Base-by-base conservation (phyloP, 2,329 filamentous ascomycete species). In the Lasiodiplodia theobromae region DNA sequence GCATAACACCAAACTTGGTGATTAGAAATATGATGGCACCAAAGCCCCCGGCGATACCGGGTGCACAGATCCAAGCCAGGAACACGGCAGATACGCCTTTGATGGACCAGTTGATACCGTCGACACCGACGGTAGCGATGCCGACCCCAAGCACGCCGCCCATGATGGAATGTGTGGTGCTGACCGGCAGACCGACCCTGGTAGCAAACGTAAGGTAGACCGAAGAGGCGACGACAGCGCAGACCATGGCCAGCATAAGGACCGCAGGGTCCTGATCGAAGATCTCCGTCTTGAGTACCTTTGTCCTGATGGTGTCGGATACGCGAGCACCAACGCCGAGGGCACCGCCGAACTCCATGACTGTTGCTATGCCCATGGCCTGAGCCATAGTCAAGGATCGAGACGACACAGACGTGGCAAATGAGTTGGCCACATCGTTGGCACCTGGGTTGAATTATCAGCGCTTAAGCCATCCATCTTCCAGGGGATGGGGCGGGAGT, bases 11-110 rank as follows among this genome's bases (percentile, higher is more conserved):
- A 71, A 86, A 87, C 73, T 89, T 89, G 67, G 86, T 88, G 72
- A 86, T 77, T 49, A 82, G 73, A 79, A 89, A 89, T 75, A 89
- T 82, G 74, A 83, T 78, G 53, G 87, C 80, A 67, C 77, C 86
- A 65, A 89, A 89, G 68, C 71, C 66, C 25, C 80, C 88, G 0
- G 88, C 78, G 16, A 89, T 81, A 66, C 83, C 82, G 1, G 88
- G 88, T 2, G 88, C 87, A 70, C 89, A 87, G 71, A 85, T 82
- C 87, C 87, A 88, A 12, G 86, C 87, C 18, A 88, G 83, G 71
- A 88, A 87, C 25, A 89, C 86, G 70, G 86, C 84, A 47, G 85
- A 84, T 7, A 89, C 88, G 70, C 87, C 86, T 2, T 84, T 80
- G 76, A 82, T 84, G 69, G 84, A 85, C 86, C 88, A 90, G 67